Conservation (phyloP, 2,329 filamentous ascomycete species). For the Colletotrichum chlorophyti region DNA sequence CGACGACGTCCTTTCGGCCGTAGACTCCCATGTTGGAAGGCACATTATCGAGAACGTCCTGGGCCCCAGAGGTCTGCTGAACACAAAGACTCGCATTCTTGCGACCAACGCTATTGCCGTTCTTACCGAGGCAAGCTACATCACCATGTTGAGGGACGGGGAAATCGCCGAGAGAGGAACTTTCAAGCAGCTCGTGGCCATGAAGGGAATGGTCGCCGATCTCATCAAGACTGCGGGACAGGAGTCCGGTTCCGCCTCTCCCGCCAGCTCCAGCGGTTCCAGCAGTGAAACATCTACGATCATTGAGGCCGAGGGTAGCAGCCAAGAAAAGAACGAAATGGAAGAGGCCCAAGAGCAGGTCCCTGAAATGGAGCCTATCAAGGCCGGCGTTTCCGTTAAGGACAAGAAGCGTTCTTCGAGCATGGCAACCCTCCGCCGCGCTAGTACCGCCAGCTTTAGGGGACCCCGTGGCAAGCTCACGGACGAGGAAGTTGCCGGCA, state of each 20-base stretch:
- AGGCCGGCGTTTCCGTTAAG: constrained; percentile 53
- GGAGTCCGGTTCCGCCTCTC: constrained; percentile 45
- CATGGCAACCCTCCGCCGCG: constrained; percentile 82
- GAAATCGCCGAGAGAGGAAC: constrained; percentile 87
- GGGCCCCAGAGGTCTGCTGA: constrained; percentile 81
- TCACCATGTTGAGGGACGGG: constrained; percentile 83
- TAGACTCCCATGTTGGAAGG: constrained; percentile 96
- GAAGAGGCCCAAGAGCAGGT: constrained; percentile 81
- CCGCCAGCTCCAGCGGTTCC: constrained; percentile 54
- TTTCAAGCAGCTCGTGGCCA: constrained; percentile 88
- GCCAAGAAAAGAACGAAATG: constrained; percentile 68
- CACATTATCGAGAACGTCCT: constrained; percentile 96
- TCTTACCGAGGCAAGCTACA: constrained; percentile 86
- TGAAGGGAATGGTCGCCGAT: constrained; percentile 89
- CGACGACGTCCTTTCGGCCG: constrained; percentile 92
- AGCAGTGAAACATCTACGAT: constrained; percentile 64
- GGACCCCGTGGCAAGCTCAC: constrained; percentile 83
- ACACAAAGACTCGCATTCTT: constrained; percentile 86
- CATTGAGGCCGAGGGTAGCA: constrained; percentile 55
- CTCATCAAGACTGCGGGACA: constrained; percentile 78
- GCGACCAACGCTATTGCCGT: constrained; percentile 96
- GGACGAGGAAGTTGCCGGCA: constrained; percentile 79
- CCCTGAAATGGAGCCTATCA: constrained; percentile 79
- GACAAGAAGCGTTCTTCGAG: constrained; percentile 71
- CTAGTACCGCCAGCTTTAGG: constrained; percentile 89